phyloP scores from a whole-genome alignment of 2,329 filamentous ascomycete species.

The Tolypocladium inflatum region DNA sequence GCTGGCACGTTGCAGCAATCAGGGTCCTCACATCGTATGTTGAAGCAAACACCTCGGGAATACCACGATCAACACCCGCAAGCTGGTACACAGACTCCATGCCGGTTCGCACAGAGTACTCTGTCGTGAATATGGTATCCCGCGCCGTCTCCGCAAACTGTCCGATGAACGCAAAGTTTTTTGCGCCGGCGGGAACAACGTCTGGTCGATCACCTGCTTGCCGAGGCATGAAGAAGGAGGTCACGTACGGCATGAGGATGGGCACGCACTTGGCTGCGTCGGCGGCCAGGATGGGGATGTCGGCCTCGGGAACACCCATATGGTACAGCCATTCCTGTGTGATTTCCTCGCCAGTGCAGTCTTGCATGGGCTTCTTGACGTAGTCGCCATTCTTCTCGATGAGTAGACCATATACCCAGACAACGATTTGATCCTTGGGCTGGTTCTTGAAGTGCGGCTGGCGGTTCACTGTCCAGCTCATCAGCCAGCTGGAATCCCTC shows the following conservation, averaged over 20 bases:
- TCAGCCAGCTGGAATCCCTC: neutral
- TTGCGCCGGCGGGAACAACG: neutral
- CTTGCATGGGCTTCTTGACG: neutral
- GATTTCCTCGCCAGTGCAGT: neutral
- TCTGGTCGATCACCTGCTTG: neutral
- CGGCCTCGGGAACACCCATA: neutral
- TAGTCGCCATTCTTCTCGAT: neutral
- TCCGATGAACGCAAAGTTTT: neutral
- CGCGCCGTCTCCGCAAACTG: neutral
- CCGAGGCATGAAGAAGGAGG: neutral
- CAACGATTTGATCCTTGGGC: neutral
- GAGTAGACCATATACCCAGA: neutral
- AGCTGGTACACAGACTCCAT: constrained; percentile 25
- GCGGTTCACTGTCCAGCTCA: neutral
- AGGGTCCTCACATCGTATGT: neutral
- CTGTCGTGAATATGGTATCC: constrained; percentile 7
- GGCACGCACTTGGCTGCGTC: neutral
- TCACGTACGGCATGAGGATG: neutral
- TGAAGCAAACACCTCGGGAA: neutral
- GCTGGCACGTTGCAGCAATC: neutral
- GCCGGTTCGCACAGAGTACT: constrained; percentile 26
- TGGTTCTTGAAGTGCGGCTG: neutral
- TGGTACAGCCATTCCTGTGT: neutral
- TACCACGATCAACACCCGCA: neutral
- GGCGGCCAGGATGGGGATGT: neutral